Evolutionary conservation across 805 yeast genomes (phyloP), one percentile per base, ranked within the genome.

Genomic region (Saturnispora galanensis): DNA sequence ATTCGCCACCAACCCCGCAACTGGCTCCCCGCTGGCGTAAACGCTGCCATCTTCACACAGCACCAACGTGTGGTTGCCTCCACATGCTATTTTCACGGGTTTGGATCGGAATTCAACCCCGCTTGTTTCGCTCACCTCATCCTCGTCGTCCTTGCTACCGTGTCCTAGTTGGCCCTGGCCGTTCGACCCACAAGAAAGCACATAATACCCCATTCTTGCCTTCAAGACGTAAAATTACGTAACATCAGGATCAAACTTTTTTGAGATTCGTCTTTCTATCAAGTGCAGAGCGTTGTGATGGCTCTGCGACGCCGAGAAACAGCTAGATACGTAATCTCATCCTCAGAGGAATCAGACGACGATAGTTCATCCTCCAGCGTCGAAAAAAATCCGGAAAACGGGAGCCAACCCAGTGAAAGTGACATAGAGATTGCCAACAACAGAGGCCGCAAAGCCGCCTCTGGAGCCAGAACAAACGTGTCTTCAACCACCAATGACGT

Each of bases 31-130:
- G 41, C 76, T 52, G 0, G 73, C 74, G 50, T 61, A 79, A 1
- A 81, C 58, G 0, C 62, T 57, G 1, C 90, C 90, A 39, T 69
- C 62, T 1, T 61, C 65, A 10, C 74, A 58, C 7, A 87, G 57
- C 2, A 86, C 49, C 13, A 85, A 53, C 0, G 95, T 81, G 58
- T 90, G 97, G 53, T 89, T 89, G 0, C 97, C 97, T 4, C 96
- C 97, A 53, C 88, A 78, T 0, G 69, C 72, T 10, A 88, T 66
- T 51, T 36, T 68, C 17, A 17, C 12, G 11, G 50, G 39, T 35
- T 55, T 33, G 1, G 31, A 39, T 4, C 12, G 31, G 7, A 17
- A 35, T 26, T 10, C 5, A 3, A 35, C 32, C 7, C 31, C 42
- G 38, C n/a, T 10, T 13, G 10, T n/a, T 56, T 13, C 71, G 60